These are phyloP conservation scores for Quercus lobata DNA, from an alignment of 331 rosid genomes.

Conservation along the genomic window DNA sequence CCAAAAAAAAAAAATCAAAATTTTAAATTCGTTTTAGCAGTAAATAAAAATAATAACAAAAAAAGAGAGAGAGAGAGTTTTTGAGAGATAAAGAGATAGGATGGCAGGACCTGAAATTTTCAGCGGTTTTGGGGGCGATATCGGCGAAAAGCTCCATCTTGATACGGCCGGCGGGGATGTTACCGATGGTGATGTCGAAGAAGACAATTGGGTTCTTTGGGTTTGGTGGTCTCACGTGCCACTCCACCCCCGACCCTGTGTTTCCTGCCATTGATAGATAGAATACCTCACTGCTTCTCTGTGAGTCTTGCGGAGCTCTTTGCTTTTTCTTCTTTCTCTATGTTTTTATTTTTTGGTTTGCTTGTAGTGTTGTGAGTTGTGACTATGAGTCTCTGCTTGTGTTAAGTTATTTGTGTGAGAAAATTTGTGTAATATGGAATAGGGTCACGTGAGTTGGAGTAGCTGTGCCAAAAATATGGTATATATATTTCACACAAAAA, in stretches of 20 bases:
- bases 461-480: no score
- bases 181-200: slow-evolving; percentile 96
- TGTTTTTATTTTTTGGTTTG: background rate
- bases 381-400: no score
- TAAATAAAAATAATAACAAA: background rate
- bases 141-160: slow-evolving; percentile 99
- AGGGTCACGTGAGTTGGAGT: no score
- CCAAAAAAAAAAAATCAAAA: slow-evolving; percentile 1
- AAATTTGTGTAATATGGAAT: no score
- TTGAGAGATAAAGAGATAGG: background rate
- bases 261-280: slow-evolving; percentile 43
- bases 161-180: slow-evolving; percentile 93
- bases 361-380: no score
- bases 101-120: slow-evolving; percentile 63
- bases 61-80: background rate
- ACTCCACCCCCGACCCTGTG: slow-evolving; percentile 54
- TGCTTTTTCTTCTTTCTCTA: background rate
- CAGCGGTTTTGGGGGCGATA: slow-evolving; percentile 85
- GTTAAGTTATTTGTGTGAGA: no score
- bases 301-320: background rate
- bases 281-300: background rate
- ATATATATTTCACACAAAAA: no score
- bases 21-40: background rate
- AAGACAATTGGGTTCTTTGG: slow-evolving; percentile 94
- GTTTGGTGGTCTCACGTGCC: slow-evolving; percentile 98